Evolutionary conservation across 192 early-diverging fungal species (phyloP).

Genomic region (Lunasporangiospora selenospora): DNA sequence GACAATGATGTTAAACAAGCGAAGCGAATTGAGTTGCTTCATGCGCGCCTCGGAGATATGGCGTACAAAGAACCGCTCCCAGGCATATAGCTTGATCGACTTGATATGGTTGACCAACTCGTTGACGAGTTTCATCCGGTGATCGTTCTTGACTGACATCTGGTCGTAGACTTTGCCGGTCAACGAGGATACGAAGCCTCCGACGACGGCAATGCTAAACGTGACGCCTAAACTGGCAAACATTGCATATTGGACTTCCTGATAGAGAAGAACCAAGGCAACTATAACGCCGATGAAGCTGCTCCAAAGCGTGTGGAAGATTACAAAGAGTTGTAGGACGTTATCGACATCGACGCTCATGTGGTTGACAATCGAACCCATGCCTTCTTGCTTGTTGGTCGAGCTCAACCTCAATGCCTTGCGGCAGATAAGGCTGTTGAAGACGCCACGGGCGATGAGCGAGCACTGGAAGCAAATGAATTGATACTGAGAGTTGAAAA

Average conservation of each 20-base stretch:
- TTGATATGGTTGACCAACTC: conserved; percentile 76
- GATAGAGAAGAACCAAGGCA: conserved; percentile 69
- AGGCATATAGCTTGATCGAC: conserved; percentile 84
- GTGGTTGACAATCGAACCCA: conserved; percentile 72
- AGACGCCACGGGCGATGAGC: conserved; percentile 60
- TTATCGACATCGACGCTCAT: conserved; percentile 52
- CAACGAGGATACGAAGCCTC: conserved; percentile 54
- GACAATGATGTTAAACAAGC: conserved; percentile 56
- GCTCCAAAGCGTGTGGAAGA: conserved; percentile 65
- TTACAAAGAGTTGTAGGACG: conserved; percentile 54
- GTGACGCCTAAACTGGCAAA: conserved; percentile 77
- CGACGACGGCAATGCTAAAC: conserved; percentile 67
- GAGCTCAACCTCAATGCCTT: conserved; percentile 70
- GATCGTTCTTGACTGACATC: conserved; percentile 76
- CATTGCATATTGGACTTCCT: conserved; percentile 66
- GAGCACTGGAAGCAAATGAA: conserved; percentile 76
- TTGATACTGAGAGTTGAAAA: conserved; percentile 63
- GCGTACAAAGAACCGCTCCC: conserved; percentile 69
- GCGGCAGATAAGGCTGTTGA: conserved; percentile 68
- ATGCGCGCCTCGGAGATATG: conserved; percentile 54
- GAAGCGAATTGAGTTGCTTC: conserved; percentile 57
- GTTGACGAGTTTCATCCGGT: conserved; percentile 70
- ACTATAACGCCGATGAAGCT: conserved; percentile 72
- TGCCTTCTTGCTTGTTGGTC: conserved; percentile 65
- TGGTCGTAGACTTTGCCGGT: conserved; percentile 60